Evolutionary conservation across 1,284 basidiomycete genomes (phyloP).

Genomic region (Cryptococcus wingfieldii): DNA sequence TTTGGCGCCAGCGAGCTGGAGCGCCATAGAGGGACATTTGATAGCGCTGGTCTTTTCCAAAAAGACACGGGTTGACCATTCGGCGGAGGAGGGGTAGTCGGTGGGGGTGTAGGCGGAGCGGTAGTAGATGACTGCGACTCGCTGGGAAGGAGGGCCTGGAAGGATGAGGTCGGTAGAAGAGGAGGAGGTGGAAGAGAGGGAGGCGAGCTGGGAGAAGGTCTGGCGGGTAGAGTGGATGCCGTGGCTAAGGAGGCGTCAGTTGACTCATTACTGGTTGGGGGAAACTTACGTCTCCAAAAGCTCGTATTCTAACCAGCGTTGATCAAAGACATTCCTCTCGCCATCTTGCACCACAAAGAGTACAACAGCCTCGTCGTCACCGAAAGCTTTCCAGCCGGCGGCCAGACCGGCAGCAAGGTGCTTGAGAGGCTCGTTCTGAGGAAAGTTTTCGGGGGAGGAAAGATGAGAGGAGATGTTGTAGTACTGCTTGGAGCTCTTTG

Average conservation of each 20-base stretch:
- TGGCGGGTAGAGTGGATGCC: conserved; percentile 67
- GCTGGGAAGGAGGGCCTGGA: conserved; percentile 51
- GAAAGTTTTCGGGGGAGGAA: conserved; percentile 57
- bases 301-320: conserved; percentile 81
- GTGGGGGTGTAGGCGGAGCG: conserved; percentile 80
- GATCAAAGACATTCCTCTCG: conserved; percentile 96
- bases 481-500: conserved; percentile 59
- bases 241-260: conserved; percentile 53
- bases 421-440: conserved; percentile 66
- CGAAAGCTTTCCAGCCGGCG: conserved; percentile 72
- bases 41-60: conserved; percentile 79
- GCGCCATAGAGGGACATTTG: conserved; percentile 85
- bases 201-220: conserved; percentile 65
- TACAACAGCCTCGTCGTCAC: conserved; percentile 48
- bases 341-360: conserved; percentile 84
- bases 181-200: conserved; percentile 54
- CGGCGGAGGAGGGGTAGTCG: conserved; percentile 65
- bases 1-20: conserved; percentile 93
- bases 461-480: conserved; percentile 60
- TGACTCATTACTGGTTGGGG: not conserved
- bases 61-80: conserved; percentile 67
- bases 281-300: conserved; percentile 63
- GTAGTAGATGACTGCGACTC: conserved; percentile 82
- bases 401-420: conserved; percentile 73
- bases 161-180: conserved; percentile 52